Evolutionary conservation across 306 rosid genomes (phyloP).

Genomic region (Fagus crenata): DNA sequence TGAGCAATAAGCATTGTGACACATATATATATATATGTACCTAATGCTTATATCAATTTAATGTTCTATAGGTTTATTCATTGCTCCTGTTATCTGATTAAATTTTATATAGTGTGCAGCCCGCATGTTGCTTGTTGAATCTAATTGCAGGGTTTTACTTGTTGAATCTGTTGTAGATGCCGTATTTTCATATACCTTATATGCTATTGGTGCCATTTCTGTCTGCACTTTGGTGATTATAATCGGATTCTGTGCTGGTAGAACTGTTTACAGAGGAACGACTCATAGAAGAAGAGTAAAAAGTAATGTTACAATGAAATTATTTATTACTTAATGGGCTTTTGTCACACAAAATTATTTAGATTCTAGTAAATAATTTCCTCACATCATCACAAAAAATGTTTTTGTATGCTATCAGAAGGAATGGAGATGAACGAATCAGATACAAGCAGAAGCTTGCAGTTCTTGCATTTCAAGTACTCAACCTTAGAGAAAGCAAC

Average conservation of each 20-base stretch:
- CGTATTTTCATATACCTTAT: neutral
- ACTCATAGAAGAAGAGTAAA: neutral
- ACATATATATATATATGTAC: too few relatives aligned
- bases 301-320: conserved; percentile 4
- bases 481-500: conserved; percentile 43
- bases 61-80: too few relatives aligned
- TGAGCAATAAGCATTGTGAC: too few relatives aligned
- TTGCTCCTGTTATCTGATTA: too few relatives aligned
- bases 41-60: too few relatives aligned
- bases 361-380: neutral
- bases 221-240: conserved; percentile 4
- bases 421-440: conserved; percentile 5
- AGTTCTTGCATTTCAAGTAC: conserved; percentile 36
- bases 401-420: conserved; percentile 4
- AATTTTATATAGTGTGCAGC: too few relatives aligned
- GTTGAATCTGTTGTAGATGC: conserved; percentile 15
- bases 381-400: neutral
- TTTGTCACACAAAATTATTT: too few relatives aligned
- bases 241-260: conserved; percentile 29
- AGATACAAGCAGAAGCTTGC: conserved; percentile 8
- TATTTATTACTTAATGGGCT: too few relatives aligned
- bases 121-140: too few relatives aligned
- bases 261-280: conserved; percentile 15
- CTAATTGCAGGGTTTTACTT: too few relatives aligned
- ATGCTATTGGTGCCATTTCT: conserved; percentile 19